These are phyloP conservation scores for Xylaria castorea DNA, from an alignment of 495 filamentous ascomycete genomes.

Conservation along the genomic window DNA sequence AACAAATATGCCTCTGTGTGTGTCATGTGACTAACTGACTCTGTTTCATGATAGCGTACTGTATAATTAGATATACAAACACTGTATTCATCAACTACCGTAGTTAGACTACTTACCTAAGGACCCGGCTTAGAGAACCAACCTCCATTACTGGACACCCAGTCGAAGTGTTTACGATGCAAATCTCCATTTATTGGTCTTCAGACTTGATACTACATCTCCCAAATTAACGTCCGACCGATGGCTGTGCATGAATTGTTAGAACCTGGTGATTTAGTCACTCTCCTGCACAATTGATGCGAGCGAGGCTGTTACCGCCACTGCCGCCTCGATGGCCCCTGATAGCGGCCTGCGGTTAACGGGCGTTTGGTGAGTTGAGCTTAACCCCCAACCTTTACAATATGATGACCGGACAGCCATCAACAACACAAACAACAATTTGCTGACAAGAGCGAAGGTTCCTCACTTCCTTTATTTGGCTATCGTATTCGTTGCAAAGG, in stretches of 20 bases:
- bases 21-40: neutral
- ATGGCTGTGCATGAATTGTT: neutral
- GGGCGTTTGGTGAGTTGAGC: slow-evolving; percentile 47
- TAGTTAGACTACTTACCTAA: neutral
- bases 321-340: slow-evolving; percentile 43
- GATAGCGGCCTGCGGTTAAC: slow-evolving; percentile 46
- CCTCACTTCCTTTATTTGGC: slow-evolving; percentile 53
- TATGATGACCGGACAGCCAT: neutral
- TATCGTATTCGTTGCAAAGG: slow-evolving; percentile 50
- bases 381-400: neutral
- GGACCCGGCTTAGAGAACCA: neutral
- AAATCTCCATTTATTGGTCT: neutral
- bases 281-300: neutral
- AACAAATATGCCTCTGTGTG: neutral
- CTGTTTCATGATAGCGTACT: neutral
- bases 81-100: neutral
- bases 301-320: slow-evolving; percentile 1
- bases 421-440: neutral
- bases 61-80: neutral
- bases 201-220: neutral
- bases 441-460: slow-evolving; percentile 41
- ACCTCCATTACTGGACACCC: neutral
- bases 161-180: neutral
- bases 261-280: neutral
- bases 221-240: neutral